phyloP scores from a whole-genome alignment of 140 eudicot genomes.

The Bidens hawaiensis region DNA sequence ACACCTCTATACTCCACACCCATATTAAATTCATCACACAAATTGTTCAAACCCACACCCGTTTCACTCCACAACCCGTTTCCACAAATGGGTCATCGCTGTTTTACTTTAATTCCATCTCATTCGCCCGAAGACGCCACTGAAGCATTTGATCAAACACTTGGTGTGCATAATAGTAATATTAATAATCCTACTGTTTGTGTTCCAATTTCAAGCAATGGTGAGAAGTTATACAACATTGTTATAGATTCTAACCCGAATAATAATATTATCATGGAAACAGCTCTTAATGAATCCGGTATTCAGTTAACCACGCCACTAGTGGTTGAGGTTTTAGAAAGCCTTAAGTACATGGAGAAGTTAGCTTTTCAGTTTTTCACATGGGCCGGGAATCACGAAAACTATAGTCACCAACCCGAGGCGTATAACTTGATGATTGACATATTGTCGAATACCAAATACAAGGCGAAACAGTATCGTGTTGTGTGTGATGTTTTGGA shows the following conservation, averaged over 20 bases:
- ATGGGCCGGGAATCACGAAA: constrained; percentile 82
- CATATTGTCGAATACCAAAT: constrained; percentile 72
- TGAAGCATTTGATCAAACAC: constrained; percentile 29
- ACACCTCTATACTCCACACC: constrained; percentile 3
- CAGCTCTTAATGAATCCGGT: constrained; percentile 42
- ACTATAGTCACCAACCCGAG: constrained; percentile 58
- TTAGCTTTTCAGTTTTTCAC: constrained; percentile 78
- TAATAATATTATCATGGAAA: constrained; percentile 46
- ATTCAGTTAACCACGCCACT: constrained; percentile 50
- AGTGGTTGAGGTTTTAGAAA: constrained; percentile 53
- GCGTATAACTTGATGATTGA: constrained; percentile 71
- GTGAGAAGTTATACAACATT: constrained; percentile 39
- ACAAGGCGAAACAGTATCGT: constrained; percentile 71
- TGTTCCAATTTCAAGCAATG: constrained; percentile 23
- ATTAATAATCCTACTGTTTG: constrained; percentile 12
- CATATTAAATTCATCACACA: background rate
- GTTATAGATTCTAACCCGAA: constrained; percentile 38
- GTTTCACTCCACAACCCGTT: background rate
- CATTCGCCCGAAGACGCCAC: background rate
- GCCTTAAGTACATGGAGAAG: constrained; percentile 69
- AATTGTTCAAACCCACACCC: background rate
- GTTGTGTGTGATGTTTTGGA: constrained; percentile 78
- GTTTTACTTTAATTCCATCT: constrained; percentile 12
- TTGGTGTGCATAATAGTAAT: constrained; percentile 29
- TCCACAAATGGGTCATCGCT: background rate